These are phyloP conservation scores for Suillus hirtellus DNA, from an alignment of 768 basidiomycete genomes.

Conservation along the genomic window DNA sequence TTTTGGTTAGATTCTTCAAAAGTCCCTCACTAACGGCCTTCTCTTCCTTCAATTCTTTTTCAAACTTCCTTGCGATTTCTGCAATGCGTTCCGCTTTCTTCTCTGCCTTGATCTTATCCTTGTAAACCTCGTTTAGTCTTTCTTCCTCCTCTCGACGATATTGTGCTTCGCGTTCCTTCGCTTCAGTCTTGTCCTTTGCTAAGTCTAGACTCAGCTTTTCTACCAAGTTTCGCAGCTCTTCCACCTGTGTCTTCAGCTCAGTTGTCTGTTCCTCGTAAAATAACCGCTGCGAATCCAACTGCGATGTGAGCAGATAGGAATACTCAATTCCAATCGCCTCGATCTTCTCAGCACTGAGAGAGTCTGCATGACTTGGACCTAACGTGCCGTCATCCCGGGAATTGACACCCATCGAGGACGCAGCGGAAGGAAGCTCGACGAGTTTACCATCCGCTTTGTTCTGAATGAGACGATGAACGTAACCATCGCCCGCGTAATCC, in stretches of 20 bases:
- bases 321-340: conserved; percentile 98
- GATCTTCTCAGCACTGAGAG: conserved; percentile 90
- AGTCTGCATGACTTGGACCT: conserved; percentile 83
- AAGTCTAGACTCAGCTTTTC: conserved; percentile 53
- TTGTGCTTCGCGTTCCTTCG: conserved; percentile 42
- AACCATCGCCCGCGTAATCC: conserved; percentile 97
- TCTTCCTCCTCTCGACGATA: conserved; percentile 47
- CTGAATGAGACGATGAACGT: conserved; percentile 96
- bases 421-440: conserved; percentile 90
- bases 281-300: conserved; percentile 87
- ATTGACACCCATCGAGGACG: conserved; percentile 58
- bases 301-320: conserved; percentile 87
- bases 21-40: conserved; percentile 77
- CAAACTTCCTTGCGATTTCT: conserved; percentile 63
- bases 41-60: conserved; percentile 80
- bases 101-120: conserved; percentile 65
- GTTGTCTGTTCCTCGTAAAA: conserved; percentile 82
- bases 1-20: conserved; percentile 65
- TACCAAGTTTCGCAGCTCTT: conserved; percentile 48
- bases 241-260: conserved; percentile 55
- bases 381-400: conserved; percentile 51
- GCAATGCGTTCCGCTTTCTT: conserved; percentile 59
- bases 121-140: conserved; percentile 42
- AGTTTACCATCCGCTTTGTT: conserved; percentile 94
- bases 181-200: conserved; percentile 45